Conservation (phyloP, 306 rosid species). For the Spatholobus suberectus region DNA sequence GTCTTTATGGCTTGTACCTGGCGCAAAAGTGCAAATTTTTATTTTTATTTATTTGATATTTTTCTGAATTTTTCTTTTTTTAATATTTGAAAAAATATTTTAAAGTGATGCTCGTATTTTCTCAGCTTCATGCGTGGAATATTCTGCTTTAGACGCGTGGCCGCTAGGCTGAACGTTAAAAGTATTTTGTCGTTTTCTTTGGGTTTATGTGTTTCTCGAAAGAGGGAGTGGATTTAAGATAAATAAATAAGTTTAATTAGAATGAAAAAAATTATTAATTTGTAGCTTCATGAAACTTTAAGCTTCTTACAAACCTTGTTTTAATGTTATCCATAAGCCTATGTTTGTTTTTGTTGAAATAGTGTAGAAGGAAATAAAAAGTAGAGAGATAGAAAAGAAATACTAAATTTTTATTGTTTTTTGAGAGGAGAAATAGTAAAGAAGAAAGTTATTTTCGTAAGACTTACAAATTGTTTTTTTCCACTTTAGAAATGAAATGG, state of each 20-base stretch:
- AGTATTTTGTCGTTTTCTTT: slow-evolving; percentile 26
- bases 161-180: slow-evolving; percentile 20
- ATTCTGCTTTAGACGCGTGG: slow-evolving; percentile 34
- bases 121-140: slow-evolving; percentile 35
- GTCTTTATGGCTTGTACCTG: not conserved
- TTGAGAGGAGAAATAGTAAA: too few relatives aligned
- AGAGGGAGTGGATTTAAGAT: not conserved
- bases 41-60: not conserved
- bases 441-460: too few relatives aligned
- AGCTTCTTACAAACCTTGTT: not conserved
- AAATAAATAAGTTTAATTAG: not conserved
- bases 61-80: not conserved
- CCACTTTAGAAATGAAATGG: too few relatives aligned
- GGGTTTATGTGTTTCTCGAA: not conserved
- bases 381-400: too few relatives aligned
- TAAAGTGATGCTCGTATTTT: slow-evolving; percentile 34
- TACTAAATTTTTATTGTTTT: too few relatives aligned
- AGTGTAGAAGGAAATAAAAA: too few relatives aligned
- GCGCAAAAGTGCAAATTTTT: not conserved
- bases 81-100: not conserved
- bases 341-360: too few relatives aligned
- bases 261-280: not conserved
- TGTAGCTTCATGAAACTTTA: not conserved
- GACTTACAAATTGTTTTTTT: too few relatives aligned
- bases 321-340: not conserved